Conservation (phyloP, 2,329 filamentous ascomycete species). For the Fusarium sambucinum region DNA sequence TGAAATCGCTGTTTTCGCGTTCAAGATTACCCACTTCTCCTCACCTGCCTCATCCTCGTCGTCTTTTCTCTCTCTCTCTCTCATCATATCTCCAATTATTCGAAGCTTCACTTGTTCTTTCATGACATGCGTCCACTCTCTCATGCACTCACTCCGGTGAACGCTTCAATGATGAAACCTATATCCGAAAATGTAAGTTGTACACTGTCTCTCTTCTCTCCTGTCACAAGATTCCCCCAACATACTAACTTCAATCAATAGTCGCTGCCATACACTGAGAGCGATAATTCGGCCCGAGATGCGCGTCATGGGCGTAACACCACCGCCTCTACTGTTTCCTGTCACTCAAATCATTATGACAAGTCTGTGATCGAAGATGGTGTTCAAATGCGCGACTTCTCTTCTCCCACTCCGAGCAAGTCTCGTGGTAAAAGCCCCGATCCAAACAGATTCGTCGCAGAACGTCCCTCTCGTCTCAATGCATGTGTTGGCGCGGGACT, state of each 20-base stretch:
- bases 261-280: constrained; percentile 36
- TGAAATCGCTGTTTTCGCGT: background rate
- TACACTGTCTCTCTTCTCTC: background rate
- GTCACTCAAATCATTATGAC: constrained; percentile 26
- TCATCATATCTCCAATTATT: background rate
- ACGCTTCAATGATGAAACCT: constrained; percentile 29
- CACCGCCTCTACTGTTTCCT: constrained; percentile 31
- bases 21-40: background rate
- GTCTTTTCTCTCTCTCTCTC: background rate
- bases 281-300: constrained; percentile 40
- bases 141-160: background rate
- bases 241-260: constrained; percentile 24
- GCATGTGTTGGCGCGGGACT: background rate
- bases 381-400: constrained; percentile 27
- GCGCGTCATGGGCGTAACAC: constrained; percentile 33
- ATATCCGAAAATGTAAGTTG: constrained; percentile 22
- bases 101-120: background rate
- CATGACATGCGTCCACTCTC: background rate
- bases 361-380: constrained; percentile 18
- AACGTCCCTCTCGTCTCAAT: constrained; percentile 24
- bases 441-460: constrained; percentile 32
- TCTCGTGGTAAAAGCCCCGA: constrained; percentile 16
- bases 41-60: background rate
- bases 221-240: background rate
- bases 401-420: constrained; percentile 13